Evolutionary conservation across 768 basidiomycete species (phyloP).

Genomic region (Chalciporus chontae): DNA sequence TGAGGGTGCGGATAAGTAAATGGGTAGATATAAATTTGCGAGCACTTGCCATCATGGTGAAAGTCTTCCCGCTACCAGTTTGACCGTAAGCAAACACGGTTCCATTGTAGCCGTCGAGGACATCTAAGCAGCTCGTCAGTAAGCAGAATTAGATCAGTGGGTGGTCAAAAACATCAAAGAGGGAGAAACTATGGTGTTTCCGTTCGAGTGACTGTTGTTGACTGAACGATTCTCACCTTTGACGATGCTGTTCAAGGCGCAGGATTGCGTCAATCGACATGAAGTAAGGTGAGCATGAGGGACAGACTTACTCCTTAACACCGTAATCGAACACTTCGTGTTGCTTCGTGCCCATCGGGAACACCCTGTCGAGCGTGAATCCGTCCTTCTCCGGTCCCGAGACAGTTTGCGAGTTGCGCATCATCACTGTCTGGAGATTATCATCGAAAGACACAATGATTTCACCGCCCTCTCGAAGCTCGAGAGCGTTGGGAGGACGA

Average conservation of each 20-base stretch:
- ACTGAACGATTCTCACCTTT: constrained; percentile 55
- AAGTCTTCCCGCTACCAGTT: constrained; percentile 95
- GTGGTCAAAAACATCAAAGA: constrained; percentile 3
- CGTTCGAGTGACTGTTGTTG: constrained; percentile 1
- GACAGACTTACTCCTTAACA: constrained; percentile 79
- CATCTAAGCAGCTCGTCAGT: constrained; percentile 56
- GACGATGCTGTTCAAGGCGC: constrained; percentile 60
- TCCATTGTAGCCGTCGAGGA: constrained; percentile 97
- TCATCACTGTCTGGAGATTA: constrained; percentile 76
- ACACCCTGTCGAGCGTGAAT: constrained; percentile 96
- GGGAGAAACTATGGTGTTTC: background rate
- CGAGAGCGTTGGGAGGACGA: constrained; percentile 91
- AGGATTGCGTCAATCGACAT: constrained; percentile 17
- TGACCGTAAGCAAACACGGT: constrained; percentile 98
- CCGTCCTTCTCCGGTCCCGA: constrained; percentile 94
- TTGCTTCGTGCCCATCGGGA: constrained; percentile 88
- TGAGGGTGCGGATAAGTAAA: constrained; percentile 30
- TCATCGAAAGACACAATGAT: constrained; percentile 89
- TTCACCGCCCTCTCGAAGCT: constrained; percentile 82
- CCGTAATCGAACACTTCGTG: constrained; percentile 97
- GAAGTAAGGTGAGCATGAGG: constrained; percentile 1
- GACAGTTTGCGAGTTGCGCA: constrained; percentile 65
- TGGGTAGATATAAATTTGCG: constrained; percentile 2
- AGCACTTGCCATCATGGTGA: constrained; percentile 91
- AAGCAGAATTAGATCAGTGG: background rate